Evolutionary conservation across 495 filamentous ascomycete species (phyloP).

Genomic region (Aspergillus saccharolyticus): DNA sequence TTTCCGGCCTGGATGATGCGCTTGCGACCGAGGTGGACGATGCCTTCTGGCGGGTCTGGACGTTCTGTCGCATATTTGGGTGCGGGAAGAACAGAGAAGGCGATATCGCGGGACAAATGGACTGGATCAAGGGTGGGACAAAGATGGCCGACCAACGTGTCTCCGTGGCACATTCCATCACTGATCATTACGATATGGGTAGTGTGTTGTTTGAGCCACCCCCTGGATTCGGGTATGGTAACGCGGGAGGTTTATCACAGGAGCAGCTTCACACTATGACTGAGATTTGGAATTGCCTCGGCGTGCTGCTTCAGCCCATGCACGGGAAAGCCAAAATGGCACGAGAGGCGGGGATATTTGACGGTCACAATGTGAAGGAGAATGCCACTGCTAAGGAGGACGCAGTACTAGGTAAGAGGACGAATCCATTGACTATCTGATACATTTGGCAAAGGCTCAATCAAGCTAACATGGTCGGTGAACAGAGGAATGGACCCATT

Average conservation of each 20-base stretch:
- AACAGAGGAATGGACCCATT: conserved; percentile 60
- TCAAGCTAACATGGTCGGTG: background rate
- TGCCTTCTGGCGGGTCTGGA: conserved; percentile 67
- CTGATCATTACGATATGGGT: conserved; percentile 47
- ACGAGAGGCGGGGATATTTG: conserved; percentile 52
- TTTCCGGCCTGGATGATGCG: conserved; percentile 45
- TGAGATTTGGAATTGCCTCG: conserved; percentile 62
- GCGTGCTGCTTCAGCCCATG: conserved; percentile 52
- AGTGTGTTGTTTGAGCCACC: conserved; percentile 54
- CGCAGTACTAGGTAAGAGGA: conserved; percentile 45
- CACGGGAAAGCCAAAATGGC: conserved; percentile 54
- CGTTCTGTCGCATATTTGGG: conserved; percentile 64
- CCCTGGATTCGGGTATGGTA: conserved; percentile 55
- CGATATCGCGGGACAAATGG: conserved; percentile 58
- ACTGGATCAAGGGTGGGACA: conserved; percentile 58
- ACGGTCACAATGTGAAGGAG: conserved; percentile 38
- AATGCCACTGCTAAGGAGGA: conserved; percentile 52
- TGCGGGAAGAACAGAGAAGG: conserved; percentile 54
- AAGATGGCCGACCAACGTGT: conserved; percentile 37
- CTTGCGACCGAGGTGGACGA: conserved; percentile 55
- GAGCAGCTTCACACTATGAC: conserved; percentile 60
- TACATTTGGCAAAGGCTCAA: no score
- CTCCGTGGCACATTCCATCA: conserved; percentile 28
- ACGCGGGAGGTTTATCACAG: conserved; percentile 48
- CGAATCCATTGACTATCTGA: background rate